phyloP scores from a whole-genome alignment of 2,329 filamentous ascomycete species.

The Fusarium pilosicola region DNA sequence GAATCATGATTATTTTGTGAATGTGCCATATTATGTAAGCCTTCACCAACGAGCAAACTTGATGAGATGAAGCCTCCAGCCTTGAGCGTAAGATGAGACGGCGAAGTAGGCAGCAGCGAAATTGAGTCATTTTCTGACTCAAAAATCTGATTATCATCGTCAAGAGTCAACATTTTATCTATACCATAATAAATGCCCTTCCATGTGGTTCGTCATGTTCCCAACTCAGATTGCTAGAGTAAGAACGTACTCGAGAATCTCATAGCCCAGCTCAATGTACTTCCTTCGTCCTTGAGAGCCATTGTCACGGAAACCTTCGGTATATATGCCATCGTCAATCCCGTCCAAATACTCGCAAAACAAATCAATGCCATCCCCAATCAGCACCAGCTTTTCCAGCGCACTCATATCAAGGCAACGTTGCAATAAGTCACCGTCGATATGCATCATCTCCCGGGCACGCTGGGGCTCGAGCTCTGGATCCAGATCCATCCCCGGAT shows the following conservation, averaged over 20 bases:
- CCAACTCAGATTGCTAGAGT: slow-evolving; percentile 57
- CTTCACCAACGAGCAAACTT: background rate
- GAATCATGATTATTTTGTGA: slow-evolving; percentile 40
- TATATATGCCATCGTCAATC: slow-evolving; percentile 59
- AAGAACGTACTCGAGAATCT: slow-evolving; percentile 64
- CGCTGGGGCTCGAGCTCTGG: slow-evolving; percentile 47
- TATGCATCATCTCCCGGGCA: slow-evolving; percentile 64
- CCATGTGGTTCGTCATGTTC: background rate
- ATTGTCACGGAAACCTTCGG: slow-evolving; percentile 45
- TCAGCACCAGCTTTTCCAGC: slow-evolving; percentile 56
- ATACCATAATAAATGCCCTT: background rate
- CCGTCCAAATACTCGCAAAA: slow-evolving; percentile 62
- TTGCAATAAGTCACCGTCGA: slow-evolving; percentile 73
- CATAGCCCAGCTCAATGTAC: slow-evolving; percentile 63
- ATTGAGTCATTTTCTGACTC: background rate
- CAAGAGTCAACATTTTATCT: background rate
- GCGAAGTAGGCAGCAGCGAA: background rate
- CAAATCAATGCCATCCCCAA: slow-evolving; percentile 48
- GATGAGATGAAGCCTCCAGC: background rate
- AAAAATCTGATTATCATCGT: background rate
- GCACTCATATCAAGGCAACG: slow-evolving; percentile 60
- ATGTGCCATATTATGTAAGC: slow-evolving; percentile 46
- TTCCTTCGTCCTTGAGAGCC: slow-evolving; percentile 35
- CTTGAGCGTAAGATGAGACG: background rate
- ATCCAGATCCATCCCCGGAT: slow-evolving; percentile 33